Evolutionary conservation across 257 asterid genomes (phyloP).

Genomic region (Solanum chaucha): DNA sequence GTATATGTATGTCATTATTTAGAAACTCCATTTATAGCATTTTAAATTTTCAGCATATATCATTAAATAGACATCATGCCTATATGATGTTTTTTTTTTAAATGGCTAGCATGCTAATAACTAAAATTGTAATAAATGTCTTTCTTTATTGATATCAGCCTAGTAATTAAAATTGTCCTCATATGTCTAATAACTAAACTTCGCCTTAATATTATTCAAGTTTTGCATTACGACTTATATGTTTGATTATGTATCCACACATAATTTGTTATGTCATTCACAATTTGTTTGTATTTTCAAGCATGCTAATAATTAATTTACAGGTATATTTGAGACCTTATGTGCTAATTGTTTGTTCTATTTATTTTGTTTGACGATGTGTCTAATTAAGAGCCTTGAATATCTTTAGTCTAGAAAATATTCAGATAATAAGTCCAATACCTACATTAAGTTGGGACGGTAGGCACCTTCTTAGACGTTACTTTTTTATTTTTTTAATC

Average conservation of each 20-base stretch:
- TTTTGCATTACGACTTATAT: too few relatives aligned
- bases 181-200: not conserved
- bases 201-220: not conserved
- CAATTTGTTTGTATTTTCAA: not conserved
- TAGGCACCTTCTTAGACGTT: not conserved
- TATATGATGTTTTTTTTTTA: not conserved
- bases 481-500: too few relatives aligned
- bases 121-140: not conserved
- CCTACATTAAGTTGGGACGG: not conserved
- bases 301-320: not conserved
- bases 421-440: too few relatives aligned
- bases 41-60: not conserved
- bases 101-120: not conserved
- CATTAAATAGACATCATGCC: not conserved
- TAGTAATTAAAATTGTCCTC: not conserved
- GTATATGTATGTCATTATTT: not conserved
- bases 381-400: not conserved
- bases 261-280: not conserved
- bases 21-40: not conserved
- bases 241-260: not conserved
- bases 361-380: not conserved
- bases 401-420: not conserved
- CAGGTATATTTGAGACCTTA: not conserved
- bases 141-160: not conserved
- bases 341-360: not conserved